Evolutionary conservation across 2,329 filamentous ascomycete species (phyloP), one percentile per base, ranked within the genome.

Genomic region (Hymenoscyphus fructigenus): DNA sequence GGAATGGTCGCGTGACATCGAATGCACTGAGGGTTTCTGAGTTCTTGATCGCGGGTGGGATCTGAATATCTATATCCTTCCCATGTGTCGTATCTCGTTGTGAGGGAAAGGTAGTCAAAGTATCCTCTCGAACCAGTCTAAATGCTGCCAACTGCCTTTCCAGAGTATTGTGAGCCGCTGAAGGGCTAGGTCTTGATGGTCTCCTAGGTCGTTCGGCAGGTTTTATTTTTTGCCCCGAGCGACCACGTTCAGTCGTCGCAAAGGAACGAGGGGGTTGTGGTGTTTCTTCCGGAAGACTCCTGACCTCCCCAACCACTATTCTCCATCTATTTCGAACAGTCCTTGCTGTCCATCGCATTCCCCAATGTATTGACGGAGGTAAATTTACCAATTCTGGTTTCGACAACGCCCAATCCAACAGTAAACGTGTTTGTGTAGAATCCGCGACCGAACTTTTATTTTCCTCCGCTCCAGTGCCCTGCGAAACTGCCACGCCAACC

Each of bases 1-100:
- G 59, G 36, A 66, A 57, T 26, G 68, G 66, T 10, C 59, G 47
- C 9, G 70, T 71, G 64, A 74, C 69, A 66, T 75, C 72, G 23
- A 72, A 66, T 10, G 59, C 60, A 17, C 63, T 62, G 20, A 69
- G 56, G 41, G 36, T 41, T 0, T 66, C 60, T 6, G 57, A 28
- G 9, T 36, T 60, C 10, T 53, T 26, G 47, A 28, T 5, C 14
- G 36, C 14, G 36, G 36, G 20, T 23, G 47, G 47, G 14, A 23
- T 23, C 26, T 62, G 32, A 3, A 47, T 56, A 12, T n/a, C 26
- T 34, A 38, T 26, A 32, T 32, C 17, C 58, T 26, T 50, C 61
- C n/a, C 41, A 36, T 59, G 17, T 41, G 14, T n/a, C 41, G 5
- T 38, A 32, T 47, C 29, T 38, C 5, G 44, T 55, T 56, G 44